A percentile compares a stretch with the other conserved stretches of the same genome.
Evolutionary conservation across 306 rosid genomes (phyloP).

Genomic region (Dryas octopetala): DNA sequence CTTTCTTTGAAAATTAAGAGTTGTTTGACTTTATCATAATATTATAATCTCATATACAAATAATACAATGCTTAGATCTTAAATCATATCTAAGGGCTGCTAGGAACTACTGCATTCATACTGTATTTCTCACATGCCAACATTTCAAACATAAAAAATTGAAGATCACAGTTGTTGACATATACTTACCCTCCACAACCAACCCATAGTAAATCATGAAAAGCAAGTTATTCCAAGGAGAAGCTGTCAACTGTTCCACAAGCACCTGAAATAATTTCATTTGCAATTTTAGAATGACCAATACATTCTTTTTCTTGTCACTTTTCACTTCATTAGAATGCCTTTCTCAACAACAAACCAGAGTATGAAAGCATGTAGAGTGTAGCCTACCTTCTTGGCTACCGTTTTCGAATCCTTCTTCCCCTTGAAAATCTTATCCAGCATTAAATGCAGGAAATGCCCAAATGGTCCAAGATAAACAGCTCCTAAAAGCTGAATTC

Average conservation of each 20-base stretch:
- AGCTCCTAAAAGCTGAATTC: conserved; percentile 79
- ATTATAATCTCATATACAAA: conserved; percentile 7
- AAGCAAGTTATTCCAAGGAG: conserved; percentile 85
- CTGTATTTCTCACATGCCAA: conserved; percentile 19
- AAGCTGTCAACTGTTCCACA: conserved; percentile 80
- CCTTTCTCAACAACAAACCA: conserved; percentile 4
- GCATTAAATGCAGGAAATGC: conserved; percentile 60
- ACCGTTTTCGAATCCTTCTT: conserved; percentile 87
- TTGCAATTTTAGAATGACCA: neutral
- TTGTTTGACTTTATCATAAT: conserved; percentile 4
- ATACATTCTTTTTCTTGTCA: neutral
- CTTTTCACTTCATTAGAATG: neutral
- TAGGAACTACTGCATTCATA: neutral
- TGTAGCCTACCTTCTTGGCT: conserved; percentile 69
- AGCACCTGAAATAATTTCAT: conserved; percentile 57
- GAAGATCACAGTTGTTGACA: conserved; percentile 23
- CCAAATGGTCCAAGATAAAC: conserved; percentile 95
- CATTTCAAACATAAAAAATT: conserved; percentile 11
- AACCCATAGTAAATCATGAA: conserved; percentile 85
- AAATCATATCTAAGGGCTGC: neutral
- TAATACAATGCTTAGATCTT: neutral
- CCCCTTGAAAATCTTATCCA: conserved; percentile 89
- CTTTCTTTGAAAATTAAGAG: neutral
- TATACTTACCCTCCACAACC: conserved; percentile 70
- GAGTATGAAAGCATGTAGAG: conserved; percentile 18